Evolutionary conservation across 805 yeast genomes (phyloP), one percentile per base, ranked within the genome.

Genomic region (Candida stauntonica): DNA sequence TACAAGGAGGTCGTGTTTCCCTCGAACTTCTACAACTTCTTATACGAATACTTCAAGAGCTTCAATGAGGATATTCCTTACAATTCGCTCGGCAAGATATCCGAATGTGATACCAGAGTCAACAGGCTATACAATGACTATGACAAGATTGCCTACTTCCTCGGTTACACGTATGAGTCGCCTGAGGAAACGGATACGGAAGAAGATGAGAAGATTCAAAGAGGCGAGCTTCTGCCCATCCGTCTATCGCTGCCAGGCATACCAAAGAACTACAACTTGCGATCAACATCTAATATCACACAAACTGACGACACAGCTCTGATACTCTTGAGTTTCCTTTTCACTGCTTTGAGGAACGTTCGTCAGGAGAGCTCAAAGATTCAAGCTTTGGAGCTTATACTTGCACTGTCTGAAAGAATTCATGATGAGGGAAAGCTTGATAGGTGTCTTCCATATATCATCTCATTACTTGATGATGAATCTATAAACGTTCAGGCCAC

Each of bases 341-440:
- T 79, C 40, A 73, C 89, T 2, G 67, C 80, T 17, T 58, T 81
- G 26, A 67, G 84, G 42, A 72, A 83, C 30, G 73, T 86, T 0
- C 70, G 75, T 7, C 73, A 74, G 18, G 79, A 86, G 1, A 54
- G 72, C 0, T 75, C 79, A 29, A 68, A 86, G 44, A 57, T 81
- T 7, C 75, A 77, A 51, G 91, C 89, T 1, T 71, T 94, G 45
- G 93, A 87, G 52, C 61, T 89, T 45, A 72, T 93, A 1, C 58
- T 86, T 7, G 84, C 86, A 0, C 67, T 91, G 15, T 76, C 91
- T 2, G 95, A 86, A 52, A 73, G 77, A 41, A 66, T 87, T 2
- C 74, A 76, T 17, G 98, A 93, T 55, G 95, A 85, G 40, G 80
- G 79, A 13, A 91, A 88, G 55, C 64, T 93, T 28, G 97, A 93